Evolutionary conservation across 2,329 filamentous ascomycete species (phyloP), one percentile per base, ranked within the genome.

Genomic region (Claviceps sp.): DNA sequence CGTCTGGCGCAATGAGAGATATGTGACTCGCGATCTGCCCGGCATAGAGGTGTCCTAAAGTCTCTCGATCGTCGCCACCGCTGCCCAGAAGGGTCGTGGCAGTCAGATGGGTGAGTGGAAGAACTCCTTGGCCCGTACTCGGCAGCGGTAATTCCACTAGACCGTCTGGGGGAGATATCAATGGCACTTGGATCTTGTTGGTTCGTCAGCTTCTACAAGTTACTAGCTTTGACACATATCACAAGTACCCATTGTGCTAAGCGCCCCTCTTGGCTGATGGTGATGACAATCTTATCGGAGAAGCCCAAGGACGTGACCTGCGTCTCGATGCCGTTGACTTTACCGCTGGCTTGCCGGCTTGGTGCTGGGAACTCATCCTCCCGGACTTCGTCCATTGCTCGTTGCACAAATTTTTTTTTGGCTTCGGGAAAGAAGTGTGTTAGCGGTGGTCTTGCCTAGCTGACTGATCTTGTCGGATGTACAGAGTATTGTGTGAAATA

Each of bases 221-320:
- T 44, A 30, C 19, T 38, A 17, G 43, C 44, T n/a, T 19, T 38
- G 16, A 7, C 14, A 11, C 34, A 24, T 43, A 47, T 14, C 4
- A 16, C 30, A 64, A 71, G 51, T 73, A 96, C 89, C 93, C 93
- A 98, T 75, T 97, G 93, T 19, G 87, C 86, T 47, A 97, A 71
- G 54, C 84, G 80, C 6, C 90, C 91, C 55, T 84, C 80, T 70
- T 97, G 93, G 0, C 87, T 87, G 54, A 97, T 77, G 1, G 89
- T 96, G 56, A 98, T 73, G 60, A 98, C 71, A 60, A 98, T 89
- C 68, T 89, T 95, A 76, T 97, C 93, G 8, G 83, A 77, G 68
- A 97, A 97, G 60, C 76, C 80, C 51, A 89, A 73, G 11, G 77
- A 76, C 41, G 81, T 82, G 38, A 87, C 83, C 57, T 89, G 81